Conservation (phyloP, 2,329 filamentous ascomycete species). For the Botryosphaeria dothidea region DNA sequence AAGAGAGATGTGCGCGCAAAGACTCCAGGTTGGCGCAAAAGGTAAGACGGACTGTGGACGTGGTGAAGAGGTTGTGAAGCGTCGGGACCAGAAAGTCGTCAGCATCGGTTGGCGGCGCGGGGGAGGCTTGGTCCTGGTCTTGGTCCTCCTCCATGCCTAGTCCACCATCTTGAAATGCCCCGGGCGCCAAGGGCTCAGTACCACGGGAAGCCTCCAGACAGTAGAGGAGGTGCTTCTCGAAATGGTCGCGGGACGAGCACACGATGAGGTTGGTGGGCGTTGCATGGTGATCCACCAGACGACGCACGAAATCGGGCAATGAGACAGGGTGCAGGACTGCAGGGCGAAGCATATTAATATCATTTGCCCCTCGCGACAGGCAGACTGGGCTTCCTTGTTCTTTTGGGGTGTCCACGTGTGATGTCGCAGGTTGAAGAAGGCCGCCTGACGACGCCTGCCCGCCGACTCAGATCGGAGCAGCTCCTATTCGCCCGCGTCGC, state of each 20-base stretch:
- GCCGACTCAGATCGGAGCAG: neutral
- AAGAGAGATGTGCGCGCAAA: slow-evolving; percentile 73
- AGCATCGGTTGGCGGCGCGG: slow-evolving; percentile 22
- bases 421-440: slow-evolving; percentile 8
- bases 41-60: slow-evolving; percentile 66
- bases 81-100: slow-evolving; percentile 59
- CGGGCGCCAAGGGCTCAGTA: slow-evolving; percentile 40
- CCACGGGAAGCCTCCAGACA: slow-evolving; percentile 28
- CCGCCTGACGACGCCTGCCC: slow-evolving; percentile 5
- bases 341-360: neutral
- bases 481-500: slow-evolving; percentile 9
- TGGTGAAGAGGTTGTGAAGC: slow-evolving; percentile 67
- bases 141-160: neutral
- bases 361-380: neutral
- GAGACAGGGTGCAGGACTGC: slow-evolving; percentile 34
- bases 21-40: slow-evolving; percentile 77
- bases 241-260: slow-evolving; percentile 65
- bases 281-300: slow-evolving; percentile 60
- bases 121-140: neutral
- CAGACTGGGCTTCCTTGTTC: neutral
- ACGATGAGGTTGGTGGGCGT: slow-evolving; percentile 69
- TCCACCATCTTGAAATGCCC: slow-evolving; percentile 22
- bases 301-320: slow-evolving; percentile 56
- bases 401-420: slow-evolving; percentile 6
- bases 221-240: slow-evolving; percentile 58